phyloP scores from a whole-genome alignment of 352 stramenopile genomes.

The Thraustochytrium sp. region DNA sequence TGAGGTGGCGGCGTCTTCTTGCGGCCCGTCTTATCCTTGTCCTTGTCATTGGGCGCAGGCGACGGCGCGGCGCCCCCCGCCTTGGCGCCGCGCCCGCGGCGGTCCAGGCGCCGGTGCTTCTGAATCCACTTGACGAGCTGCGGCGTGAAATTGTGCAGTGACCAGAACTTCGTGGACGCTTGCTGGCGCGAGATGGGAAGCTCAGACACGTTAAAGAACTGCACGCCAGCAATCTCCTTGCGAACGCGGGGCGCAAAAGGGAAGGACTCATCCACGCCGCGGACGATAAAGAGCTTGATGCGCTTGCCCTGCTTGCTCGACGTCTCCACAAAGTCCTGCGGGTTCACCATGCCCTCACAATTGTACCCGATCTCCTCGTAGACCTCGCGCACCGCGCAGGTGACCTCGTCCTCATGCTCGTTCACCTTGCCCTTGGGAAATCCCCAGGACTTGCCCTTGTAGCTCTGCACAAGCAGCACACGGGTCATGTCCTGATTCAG shows the following conservation, averaged over 20 bases:
- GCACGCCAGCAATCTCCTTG: slow-evolving; percentile 84
- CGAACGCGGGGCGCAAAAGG: slow-evolving; percentile 74
- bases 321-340: slow-evolving; percentile 64
- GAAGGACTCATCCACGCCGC: slow-evolving; percentile 72
- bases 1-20: background rate
- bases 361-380: slow-evolving; percentile 83
- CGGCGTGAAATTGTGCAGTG: slow-evolving; percentile 1
- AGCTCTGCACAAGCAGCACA: slow-evolving; percentile 80
- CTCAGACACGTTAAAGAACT: slow-evolving; percentile 71
- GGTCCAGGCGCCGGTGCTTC: background rate
- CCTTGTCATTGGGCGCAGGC: background rate
- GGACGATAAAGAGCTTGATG: slow-evolving; percentile 73
- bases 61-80: background rate
- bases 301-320: slow-evolving; percentile 78
- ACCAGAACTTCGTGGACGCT: slow-evolving; percentile 19
- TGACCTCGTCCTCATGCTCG: slow-evolving; percentile 74
- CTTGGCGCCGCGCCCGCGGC: background rate
- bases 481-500: slow-evolving; percentile 74
- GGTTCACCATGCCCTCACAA: slow-evolving; percentile 55
- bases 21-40: background rate
- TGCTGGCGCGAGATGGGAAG: background rate
- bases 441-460: slow-evolving; percentile 81
- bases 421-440: slow-evolving; percentile 87
- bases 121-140: slow-evolving; percentile 25
- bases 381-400: slow-evolving; percentile 79